A percentile compares a stretch with the other conserved stretches of the same genome.
Evolutionary conservation across 108 stramenopile genomes (phyloP).

Genomic region (Aurantiochytrium sp.): DNA sequence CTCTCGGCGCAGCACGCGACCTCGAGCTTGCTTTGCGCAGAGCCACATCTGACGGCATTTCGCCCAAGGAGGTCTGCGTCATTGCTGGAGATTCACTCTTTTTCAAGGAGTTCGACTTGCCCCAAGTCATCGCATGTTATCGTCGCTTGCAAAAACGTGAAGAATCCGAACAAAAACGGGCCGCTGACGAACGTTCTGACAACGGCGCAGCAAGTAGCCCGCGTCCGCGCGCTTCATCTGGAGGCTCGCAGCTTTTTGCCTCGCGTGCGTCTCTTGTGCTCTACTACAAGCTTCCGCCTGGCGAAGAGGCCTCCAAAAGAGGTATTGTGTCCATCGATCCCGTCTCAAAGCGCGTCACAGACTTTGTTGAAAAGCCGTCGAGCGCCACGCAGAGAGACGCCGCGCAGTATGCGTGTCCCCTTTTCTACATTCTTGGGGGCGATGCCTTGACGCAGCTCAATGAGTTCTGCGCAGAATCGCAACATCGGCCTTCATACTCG

Average conservation of each 20-base stretch:
- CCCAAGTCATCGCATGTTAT: neutral
- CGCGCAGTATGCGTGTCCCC: neutral
- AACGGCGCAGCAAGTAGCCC: neutral
- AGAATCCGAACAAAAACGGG: neutral
- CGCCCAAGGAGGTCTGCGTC: neutral
- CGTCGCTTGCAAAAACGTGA: neutral
- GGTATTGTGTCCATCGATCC: neutral
- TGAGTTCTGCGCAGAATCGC: neutral
- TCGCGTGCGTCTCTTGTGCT: neutral
- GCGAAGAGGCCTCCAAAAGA: neutral
- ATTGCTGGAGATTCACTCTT: neutral
- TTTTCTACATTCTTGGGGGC: slow-evolving; percentile 2
- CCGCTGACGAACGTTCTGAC: neutral
- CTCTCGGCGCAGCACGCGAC: neutral
- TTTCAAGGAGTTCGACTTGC: neutral
- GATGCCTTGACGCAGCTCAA: neutral
- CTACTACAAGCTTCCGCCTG: neutral
- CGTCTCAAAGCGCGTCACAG: neutral
- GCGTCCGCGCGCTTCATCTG: neutral
- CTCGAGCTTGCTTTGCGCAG: neutral
- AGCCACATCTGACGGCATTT: neutral
- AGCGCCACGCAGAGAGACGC: neutral
- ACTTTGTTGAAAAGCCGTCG: neutral
- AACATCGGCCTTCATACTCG: neutral
- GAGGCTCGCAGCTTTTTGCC: neutral